These are phyloP conservation scores for Ophiostoma sp. DNA, from an alignment of 2,329 filamentous ascomycete species.

Conservation along the genomic window DNA sequence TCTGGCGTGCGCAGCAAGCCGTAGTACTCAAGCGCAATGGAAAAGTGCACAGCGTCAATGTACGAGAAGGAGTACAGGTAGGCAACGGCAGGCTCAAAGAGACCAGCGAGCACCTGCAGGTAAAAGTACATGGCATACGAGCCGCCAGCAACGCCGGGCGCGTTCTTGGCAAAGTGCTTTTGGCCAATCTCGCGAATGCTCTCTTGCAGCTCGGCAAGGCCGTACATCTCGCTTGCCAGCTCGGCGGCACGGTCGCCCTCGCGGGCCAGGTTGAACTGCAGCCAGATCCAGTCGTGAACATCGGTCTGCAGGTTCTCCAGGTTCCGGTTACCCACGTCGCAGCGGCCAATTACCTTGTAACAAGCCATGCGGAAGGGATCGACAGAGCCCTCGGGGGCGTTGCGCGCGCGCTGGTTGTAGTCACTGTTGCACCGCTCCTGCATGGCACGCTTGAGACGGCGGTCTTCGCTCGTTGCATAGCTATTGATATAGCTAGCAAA, in stretches of 20 bases:
- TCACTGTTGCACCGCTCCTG: slow-evolving; percentile 86
- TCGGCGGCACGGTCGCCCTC: slow-evolving; percentile 60
- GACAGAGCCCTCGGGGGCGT: slow-evolving; percentile 78
- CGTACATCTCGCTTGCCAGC: slow-evolving; percentile 61
- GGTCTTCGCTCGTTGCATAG: slow-evolving; percentile 71
- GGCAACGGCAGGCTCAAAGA: slow-evolving; percentile 89
- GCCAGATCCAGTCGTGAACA: slow-evolving; percentile 67
- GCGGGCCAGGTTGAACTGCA: slow-evolving; percentile 64
- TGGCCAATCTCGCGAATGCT: slow-evolving; percentile 85
- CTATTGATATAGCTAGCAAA: slow-evolving; percentile 83
- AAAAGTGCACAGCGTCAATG: slow-evolving; percentile 90
- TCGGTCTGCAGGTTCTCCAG: slow-evolving; percentile 59
- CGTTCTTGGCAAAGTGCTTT: slow-evolving; percentile 80
- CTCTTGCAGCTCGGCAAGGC: slow-evolving; percentile 63
- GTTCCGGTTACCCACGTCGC: slow-evolving; percentile 60
- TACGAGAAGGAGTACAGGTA: slow-evolving; percentile 91
- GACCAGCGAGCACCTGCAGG: slow-evolving; percentile 79
- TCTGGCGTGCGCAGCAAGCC: slow-evolving; percentile 83
- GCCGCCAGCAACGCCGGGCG: slow-evolving; percentile 65
- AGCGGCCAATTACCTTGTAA: slow-evolving; percentile 92
- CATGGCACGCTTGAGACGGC: slow-evolving; percentile 69
- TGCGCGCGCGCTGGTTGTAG: slow-evolving; percentile 77
- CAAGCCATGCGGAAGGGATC: slow-evolving; percentile 96
- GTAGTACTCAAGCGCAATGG: slow-evolving; percentile 82
- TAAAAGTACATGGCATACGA: slow-evolving; percentile 90